These are phyloP conservation scores for Taphrina populina DNA, from an alignment of 1,139 yeast species.

Conservation along the genomic window DNA sequence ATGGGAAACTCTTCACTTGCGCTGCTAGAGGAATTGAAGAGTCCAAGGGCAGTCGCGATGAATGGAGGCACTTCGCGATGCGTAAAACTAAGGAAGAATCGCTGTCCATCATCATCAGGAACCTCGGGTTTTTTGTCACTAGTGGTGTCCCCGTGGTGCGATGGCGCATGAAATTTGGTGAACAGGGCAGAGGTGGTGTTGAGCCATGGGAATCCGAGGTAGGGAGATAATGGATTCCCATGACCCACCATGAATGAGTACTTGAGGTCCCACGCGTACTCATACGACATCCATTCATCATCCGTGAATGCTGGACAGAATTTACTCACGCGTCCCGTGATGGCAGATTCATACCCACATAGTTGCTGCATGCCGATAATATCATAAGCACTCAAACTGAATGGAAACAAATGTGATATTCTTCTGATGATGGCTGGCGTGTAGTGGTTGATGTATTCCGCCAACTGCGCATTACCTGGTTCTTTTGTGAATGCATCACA, in stretches of 20 bases:
- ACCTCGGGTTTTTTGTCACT: neutral
- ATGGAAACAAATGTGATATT: neutral
- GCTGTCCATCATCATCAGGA: slow-evolving; percentile 15
- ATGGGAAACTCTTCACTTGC: slow-evolving; percentile 25
- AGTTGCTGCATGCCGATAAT: slow-evolving; percentile 31
- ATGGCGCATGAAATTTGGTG: slow-evolving; percentile 26
- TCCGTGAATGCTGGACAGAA: slow-evolving; percentile 30
- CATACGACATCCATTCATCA: slow-evolving; percentile 33
- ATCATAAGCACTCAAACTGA: slow-evolving; percentile 4
- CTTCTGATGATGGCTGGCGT: slow-evolving; percentile 20
- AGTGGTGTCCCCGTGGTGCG: slow-evolving; percentile 7
- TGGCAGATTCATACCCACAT: slow-evolving; percentile 31
- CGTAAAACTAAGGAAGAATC: slow-evolving; percentile 28
- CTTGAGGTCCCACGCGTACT: slow-evolving; percentile 27
- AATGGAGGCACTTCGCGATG: slow-evolving; percentile 31
- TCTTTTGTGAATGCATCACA: slow-evolving; percentile 28
- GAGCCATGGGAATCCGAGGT: slow-evolving; percentile 31
- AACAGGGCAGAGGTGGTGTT: slow-evolving; percentile 28
- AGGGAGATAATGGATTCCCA: slow-evolving; percentile 25
- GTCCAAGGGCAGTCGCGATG: slow-evolving; percentile 29
- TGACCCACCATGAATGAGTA: slow-evolving; percentile 31
- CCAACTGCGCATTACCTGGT: slow-evolving; percentile 25
- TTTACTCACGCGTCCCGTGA: slow-evolving; percentile 9
- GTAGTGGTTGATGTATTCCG: slow-evolving; percentile 19
- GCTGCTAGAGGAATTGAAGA: slow-evolving; percentile 23